Base-by-base conservation (phyloP, 352 stramenopile genomes). In the Phytopythium ostracodes region DNA sequence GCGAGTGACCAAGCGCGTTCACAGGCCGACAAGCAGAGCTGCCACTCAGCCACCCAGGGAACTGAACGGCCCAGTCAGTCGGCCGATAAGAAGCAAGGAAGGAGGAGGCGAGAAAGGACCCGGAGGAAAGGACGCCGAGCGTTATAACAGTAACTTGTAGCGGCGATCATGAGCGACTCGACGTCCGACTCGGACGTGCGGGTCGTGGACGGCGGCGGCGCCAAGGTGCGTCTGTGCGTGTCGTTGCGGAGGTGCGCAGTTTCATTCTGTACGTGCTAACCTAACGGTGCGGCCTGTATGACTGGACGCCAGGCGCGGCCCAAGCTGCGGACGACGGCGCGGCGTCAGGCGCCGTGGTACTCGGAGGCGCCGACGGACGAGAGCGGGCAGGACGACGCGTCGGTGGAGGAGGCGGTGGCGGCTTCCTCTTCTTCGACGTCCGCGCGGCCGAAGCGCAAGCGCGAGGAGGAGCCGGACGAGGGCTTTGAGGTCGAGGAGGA, bases 381-480 rank as follows among this genome's bases (percentile, higher is more conserved):
- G 5, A 78, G 62, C 9, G 72, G 76, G 1, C 68, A 76, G 25
- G 76, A 83, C 25, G 64, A 75, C 31, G 49, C 50, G 43, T 18
- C 24, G 24, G 47, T 24, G 47, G 24, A 31, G 27, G 42, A 25
- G 47, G 25, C 24, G 15, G 47, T 27, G 17, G 27, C 47, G 7
- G 20, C 20, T 18, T 54, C 47, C 1, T 2, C 27, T 17, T 17
- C 24, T 0, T 11, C 31, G n/a, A 10, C 33, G 33, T 15, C 51
- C 4, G 11, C 29, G 54, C 54, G 17, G 12, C 12, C 35, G 8
- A 49, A 47, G n/a, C n/a, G 54, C 2, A 59, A 51, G 54, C 52
- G 52, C 52, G 63, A 66, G 5, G 63, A 56, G 43, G 65, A 72
- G n/a, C 46, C 62, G 5, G 58, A 64, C 3, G 49, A 60, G 7